Conservation (phyloP, 495 filamentous ascomycete genomes). For the Lasiosphaeria ovina region DNA sequence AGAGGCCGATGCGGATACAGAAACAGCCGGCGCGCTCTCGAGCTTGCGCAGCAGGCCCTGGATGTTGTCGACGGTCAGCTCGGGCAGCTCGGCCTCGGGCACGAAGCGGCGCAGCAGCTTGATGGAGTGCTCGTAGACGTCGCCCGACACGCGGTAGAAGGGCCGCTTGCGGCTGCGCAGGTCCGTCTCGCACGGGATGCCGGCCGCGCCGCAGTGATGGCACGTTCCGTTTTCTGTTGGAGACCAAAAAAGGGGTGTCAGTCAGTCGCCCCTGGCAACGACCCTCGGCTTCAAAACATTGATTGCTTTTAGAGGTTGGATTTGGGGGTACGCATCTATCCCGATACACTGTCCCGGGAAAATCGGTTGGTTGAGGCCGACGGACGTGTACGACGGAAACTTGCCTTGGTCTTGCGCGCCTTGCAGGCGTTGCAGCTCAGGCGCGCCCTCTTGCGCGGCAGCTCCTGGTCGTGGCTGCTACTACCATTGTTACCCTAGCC, state of each 20-base stretch:
- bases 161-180: conserved; percentile 8
- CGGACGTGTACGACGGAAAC: neutral
- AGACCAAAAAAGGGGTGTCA: neutral
- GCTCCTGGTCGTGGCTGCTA: neutral
- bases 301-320: neutral
- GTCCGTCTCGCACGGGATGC: conserved; percentile 10
- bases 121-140: conserved; percentile 14
- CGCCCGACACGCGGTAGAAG: conserved; percentile 14
- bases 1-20: too few species aligned
- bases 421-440: conserved; percentile 11
- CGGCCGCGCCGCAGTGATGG: conserved; percentile 5
- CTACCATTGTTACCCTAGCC: neutral
- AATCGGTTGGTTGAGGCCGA: conserved; percentile 1
- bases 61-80: conserved; percentile 12
- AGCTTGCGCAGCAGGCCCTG: conserved; percentile 7
- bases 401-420: conserved; percentile 13
- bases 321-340: neutral
- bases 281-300: neutral
- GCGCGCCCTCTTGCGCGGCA: conserved; percentile 11
- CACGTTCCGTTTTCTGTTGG: conserved; percentile 9
- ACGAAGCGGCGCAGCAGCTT: conserved; percentile 12
- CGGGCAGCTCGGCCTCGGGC: conserved; percentile 10
- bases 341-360: conserved; percentile 2
- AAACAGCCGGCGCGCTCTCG: neutral
- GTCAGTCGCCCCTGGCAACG: neutral